These are phyloP conservation scores for Nemania sp. DNA, from an alignment of 2,329 filamentous ascomycete species.

Conservation along the genomic window DNA sequence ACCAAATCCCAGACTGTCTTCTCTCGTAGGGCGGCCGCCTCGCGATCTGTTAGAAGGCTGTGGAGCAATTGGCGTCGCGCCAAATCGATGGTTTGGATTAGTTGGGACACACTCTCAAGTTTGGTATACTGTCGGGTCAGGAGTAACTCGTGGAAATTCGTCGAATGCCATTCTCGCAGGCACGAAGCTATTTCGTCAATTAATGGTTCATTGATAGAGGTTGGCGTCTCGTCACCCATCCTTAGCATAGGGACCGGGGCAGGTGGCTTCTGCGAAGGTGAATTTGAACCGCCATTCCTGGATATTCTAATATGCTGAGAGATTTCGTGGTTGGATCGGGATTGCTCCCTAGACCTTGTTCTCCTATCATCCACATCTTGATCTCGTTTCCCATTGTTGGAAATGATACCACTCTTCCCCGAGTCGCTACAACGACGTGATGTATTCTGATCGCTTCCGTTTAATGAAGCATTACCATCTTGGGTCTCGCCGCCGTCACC, in stretches of 20 bases:
- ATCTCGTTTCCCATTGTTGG: conserved; percentile 53
- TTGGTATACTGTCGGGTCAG: conserved; percentile 83
- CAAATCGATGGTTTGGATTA: conserved; percentile 86
- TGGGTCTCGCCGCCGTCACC: conserved; percentile 72
- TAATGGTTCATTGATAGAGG: conserved; percentile 86
- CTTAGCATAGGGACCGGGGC: conserved; percentile 98
- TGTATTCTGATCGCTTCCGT: conserved; percentile 48
- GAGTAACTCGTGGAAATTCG: conserved; percentile 91
- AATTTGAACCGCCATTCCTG: conserved; percentile 70
- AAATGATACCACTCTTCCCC: conserved; percentile 65
- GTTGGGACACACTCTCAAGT: conserved; percentile 82
- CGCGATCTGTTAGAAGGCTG: conserved; percentile 88
- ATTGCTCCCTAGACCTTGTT: conserved; percentile 40
- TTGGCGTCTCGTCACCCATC: conserved; percentile 96
- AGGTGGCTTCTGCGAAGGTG: conserved; percentile 70
- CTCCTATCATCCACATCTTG: conserved; percentile 42
- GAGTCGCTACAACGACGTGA: conserved; percentile 60
- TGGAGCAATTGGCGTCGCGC: conserved; percentile 91
- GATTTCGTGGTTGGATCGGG: conserved; percentile 9
- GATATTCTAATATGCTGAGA: conserved; percentile 54
- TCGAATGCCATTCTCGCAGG: conserved; percentile 97
- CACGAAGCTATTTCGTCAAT: conserved; percentile 99
- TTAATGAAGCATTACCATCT: conserved; percentile 56
- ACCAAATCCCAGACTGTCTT: conserved; percentile 97
- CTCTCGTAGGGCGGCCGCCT: conserved; percentile 84